Conservation (phyloP, 805 yeast species). For the Candida loeiensis region DNA sequence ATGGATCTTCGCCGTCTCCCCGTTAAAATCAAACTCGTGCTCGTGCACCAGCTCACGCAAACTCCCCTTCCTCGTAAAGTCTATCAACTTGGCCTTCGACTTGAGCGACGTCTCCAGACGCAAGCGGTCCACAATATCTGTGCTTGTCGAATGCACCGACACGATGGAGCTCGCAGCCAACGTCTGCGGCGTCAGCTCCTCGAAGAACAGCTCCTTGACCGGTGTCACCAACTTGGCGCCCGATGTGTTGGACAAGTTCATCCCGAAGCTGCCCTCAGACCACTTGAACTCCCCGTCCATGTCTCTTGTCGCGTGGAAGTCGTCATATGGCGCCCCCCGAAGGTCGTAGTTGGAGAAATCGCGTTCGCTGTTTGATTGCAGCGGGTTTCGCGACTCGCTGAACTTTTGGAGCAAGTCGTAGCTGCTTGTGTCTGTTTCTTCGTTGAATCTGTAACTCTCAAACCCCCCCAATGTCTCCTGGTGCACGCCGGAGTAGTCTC, state of each 20-base stretch:
- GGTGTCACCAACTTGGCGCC: conserved; percentile 4
- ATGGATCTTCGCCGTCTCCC: conserved; percentile 15
- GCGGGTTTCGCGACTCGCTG: conserved; percentile 15
- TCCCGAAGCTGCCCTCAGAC: conserved; percentile 16
- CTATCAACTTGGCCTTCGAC: conserved; percentile 42
- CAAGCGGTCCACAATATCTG: not conserved
- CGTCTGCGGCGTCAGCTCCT: conserved; percentile 7
- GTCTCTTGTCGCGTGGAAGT: conserved; percentile 26
- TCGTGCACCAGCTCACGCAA: conserved; percentile 39
- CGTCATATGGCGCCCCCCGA: conserved; percentile 13
- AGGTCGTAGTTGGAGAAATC: conserved; percentile 13
- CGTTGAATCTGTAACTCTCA: conserved; percentile 8
- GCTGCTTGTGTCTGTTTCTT: conserved; percentile 14
- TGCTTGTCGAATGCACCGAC: conserved; percentile 3
- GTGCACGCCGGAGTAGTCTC: conserved; percentile 14
- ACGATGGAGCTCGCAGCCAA: conserved; percentile 6
- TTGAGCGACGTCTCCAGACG: conserved; percentile 4
- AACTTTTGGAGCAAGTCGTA: conserved; percentile 19
- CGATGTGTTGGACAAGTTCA: conserved; percentile 3
- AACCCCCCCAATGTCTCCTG: conserved; percentile 5
- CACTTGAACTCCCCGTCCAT: conserved; percentile 31
- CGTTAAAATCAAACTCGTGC: conserved; percentile 25
- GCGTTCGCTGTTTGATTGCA: conserved; percentile 15
- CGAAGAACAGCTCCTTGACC: conserved; percentile 5
- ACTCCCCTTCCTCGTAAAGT: conserved; percentile 44